Conservation (phyloP, 2,329 filamentous ascomycete genomes). For the Aspergillus neoniger region DNA sequence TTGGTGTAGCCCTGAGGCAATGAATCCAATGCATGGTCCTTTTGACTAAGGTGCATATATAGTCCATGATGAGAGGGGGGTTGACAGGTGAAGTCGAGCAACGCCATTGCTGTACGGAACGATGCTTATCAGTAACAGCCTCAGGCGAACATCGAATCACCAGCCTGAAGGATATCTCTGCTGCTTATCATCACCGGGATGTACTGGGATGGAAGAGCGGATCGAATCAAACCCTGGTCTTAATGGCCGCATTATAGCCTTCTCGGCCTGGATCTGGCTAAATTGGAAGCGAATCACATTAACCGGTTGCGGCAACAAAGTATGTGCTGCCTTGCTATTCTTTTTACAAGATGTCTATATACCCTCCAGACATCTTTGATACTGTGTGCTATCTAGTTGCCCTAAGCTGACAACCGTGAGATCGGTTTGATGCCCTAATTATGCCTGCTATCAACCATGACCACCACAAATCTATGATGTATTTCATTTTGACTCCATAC, state of each 20-base stretch:
- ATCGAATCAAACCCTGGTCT: neutral
- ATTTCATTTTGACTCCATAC: no score
- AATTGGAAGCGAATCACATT: neutral
- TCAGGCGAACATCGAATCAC: slow-evolving; percentile 12
- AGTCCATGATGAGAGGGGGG: neutral
- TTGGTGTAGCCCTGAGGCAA: no score
- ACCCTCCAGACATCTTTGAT: neutral
- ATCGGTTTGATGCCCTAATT: no score
- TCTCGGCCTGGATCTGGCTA: neutral
- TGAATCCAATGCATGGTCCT: no score
- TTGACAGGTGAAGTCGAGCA: neutral
- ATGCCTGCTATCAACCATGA: no score
- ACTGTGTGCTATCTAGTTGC: no score
- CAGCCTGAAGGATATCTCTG: slow-evolving; percentile 12
- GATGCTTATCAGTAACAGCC: neutral
- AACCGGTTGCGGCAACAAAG: neutral
- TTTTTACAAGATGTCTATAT: neutral
- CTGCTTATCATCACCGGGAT: neutral
- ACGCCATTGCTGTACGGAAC: neutral
- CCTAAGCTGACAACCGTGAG: no score
- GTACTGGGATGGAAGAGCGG: neutral
- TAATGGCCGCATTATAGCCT: neutral
- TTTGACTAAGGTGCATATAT: neutral
- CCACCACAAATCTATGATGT: no score
- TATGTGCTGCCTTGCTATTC: no score